These are phyloP conservation scores for Paxillus ammoniavirescens DNA, from an alignment of 768 basidiomycete genomes.

Conservation along the genomic window DNA sequence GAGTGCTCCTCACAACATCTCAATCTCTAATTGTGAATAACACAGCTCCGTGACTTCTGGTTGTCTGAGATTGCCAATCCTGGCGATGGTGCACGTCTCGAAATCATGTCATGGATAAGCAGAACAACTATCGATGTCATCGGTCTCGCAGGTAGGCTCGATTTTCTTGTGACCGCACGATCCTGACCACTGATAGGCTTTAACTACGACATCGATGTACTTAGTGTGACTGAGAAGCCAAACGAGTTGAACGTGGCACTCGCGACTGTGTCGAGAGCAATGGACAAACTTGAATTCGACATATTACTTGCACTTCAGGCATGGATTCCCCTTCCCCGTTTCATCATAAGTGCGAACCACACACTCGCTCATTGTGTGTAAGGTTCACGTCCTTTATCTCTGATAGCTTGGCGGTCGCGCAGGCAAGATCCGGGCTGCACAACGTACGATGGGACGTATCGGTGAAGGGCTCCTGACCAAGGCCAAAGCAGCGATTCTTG, in stretches of 20 bases:
- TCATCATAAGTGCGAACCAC: conserved; percentile 32
- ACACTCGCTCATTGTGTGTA: neutral
- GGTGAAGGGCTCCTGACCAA: conserved; percentile 47
- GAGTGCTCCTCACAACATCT: conserved; percentile 2
- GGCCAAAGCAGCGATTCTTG: conserved; percentile 43
- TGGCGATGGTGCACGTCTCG: conserved; percentile 16
- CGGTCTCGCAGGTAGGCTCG: conserved; percentile 35
- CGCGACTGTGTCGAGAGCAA: conserved; percentile 25
- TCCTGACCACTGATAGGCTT: conserved; percentile 30
- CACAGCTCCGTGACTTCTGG: conserved; percentile 53
- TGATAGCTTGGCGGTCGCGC: conserved; percentile 19
- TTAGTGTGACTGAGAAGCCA: conserved; percentile 21
- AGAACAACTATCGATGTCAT: conserved; percentile 42
- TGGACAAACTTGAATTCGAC: neutral
- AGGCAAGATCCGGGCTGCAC: conserved; percentile 27
- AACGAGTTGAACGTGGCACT: conserved; percentile 36
- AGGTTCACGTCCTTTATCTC: neutral
- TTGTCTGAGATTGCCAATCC: conserved; percentile 27
- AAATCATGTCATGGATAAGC: conserved; percentile 34
- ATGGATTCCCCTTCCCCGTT: conserved; percentile 36
- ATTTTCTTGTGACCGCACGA: neutral
- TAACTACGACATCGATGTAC: conserved; percentile 35
- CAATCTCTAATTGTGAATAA: neutral
- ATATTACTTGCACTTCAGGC: conserved; percentile 33
- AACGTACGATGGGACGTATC: conserved; percentile 46